A percentile compares a stretch with the other conserved stretches of the same genome.
phyloP scores from a whole-genome alignment of 306 rosid genomes.

The Arachis stenosperma region DNA sequence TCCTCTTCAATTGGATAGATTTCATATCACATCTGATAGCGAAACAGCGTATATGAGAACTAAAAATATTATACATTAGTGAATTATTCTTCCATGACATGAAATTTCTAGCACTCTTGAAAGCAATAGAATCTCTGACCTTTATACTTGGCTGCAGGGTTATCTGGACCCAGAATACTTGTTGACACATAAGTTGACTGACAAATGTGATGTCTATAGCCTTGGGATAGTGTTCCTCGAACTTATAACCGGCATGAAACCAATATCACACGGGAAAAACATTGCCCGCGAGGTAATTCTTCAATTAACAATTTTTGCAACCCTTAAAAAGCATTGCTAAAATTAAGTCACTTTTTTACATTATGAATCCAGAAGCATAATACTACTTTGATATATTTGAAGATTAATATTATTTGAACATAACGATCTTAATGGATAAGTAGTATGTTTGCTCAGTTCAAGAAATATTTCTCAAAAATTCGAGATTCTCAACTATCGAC shows the following conservation, averaged over 20 bases:
- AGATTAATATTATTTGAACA: too few species aligned
- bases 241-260: conserved; percentile 69
- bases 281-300: conserved; percentile 76
- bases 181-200: conserved; percentile 73
- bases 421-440: too few species aligned
- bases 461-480: too few species aligned
- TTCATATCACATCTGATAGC: too few species aligned
- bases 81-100: not conserved
- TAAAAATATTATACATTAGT: not conserved
- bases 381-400: too few species aligned
- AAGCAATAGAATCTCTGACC: not conserved
- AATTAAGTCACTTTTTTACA: too few species aligned
- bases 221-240: conserved; percentile 76
- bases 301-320: not conserved
- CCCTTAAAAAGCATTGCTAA: too few species aligned
- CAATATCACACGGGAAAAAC: conserved; percentile 79
- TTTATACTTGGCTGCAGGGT: conserved; percentile 56
- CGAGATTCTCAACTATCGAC: too few species aligned
- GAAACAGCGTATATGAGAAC: too few species aligned
- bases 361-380: too few species aligned
- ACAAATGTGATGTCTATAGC: conserved; percentile 82
- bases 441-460: too few species aligned
- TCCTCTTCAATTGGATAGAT: too few species aligned
- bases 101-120: not conserved
- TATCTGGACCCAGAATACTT: conserved; percentile 81